Conservation (phyloP, 1,139 yeast species). For the Candida dubliniensis region DNA sequence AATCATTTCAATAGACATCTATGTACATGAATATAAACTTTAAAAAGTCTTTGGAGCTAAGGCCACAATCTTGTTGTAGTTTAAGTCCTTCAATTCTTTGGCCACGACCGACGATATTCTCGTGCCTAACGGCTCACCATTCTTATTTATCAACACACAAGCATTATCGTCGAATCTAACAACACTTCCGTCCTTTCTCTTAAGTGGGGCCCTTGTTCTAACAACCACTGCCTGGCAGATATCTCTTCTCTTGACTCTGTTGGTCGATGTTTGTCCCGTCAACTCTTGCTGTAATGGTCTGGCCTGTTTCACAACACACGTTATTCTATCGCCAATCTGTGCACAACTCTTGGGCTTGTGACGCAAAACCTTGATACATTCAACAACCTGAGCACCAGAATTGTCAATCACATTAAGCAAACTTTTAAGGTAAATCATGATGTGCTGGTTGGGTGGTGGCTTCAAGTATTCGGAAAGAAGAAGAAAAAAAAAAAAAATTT, state of each 20-base stretch:
- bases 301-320: constrained; percentile 93
- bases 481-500: not conserved
- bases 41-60: constrained; percentile 86
- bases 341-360: constrained; percentile 87
- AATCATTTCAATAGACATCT: constrained; percentile 1
- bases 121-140: constrained; percentile 92
- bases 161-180: constrained; percentile 95
- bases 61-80: constrained; percentile 83
- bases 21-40: constrained; percentile 9
- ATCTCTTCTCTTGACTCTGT: constrained; percentile 91
- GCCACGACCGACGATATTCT: constrained; percentile 92
- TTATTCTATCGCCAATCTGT: constrained; percentile 85
- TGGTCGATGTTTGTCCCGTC: constrained; percentile 68
- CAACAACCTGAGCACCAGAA: constrained; percentile 93
- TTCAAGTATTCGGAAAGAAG: too few species aligned
- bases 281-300: constrained; percentile 62
- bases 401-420: constrained; percentile 88
- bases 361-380: constrained; percentile 91
- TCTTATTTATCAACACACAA: constrained; percentile 88
- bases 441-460: not conserved
- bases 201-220: constrained; percentile 83
- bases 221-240: constrained; percentile 95
- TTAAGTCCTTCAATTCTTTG: constrained; percentile 81
- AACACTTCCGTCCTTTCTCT: constrained; percentile 84
- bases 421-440: constrained; percentile 86